Conservation (phyloP, 208 protist genomes). For the Leishmania gerbilli region DNA sequence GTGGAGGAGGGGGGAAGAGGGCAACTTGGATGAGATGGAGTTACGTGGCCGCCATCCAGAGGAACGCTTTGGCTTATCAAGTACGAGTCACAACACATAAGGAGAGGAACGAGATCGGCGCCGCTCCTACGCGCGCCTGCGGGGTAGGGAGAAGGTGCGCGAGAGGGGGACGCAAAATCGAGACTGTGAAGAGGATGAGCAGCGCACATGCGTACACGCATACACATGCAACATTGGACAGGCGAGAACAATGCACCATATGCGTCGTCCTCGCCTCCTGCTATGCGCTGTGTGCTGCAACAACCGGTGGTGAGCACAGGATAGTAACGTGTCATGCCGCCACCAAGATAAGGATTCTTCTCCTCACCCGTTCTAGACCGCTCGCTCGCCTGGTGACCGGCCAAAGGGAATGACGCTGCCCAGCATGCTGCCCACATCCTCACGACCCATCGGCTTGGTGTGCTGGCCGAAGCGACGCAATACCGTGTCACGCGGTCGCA, state of each 20-base stretch:
- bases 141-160: too few species aligned
- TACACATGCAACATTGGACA: neutral
- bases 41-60: neutral
- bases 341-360: neutral
- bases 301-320: neutral
- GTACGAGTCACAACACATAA: neutral
- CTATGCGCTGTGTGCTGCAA: neutral
- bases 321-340: neutral
- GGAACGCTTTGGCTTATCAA: neutral
- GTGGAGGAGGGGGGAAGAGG: neutral
- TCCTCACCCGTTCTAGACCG: conserved; percentile 28
- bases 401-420: conserved; percentile 85
- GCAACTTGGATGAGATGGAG: neutral
- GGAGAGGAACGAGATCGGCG: too few species aligned
- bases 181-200: conserved; percentile 14
- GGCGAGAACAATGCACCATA: neutral
- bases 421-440: conserved; percentile 74
- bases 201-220: neutral
- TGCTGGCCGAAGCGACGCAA: conserved; percentile 80
- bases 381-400: conserved; percentile 65
- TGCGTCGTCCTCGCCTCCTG: too few species aligned
- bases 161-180: conserved; percentile 8
- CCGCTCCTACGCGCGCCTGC: too few species aligned
- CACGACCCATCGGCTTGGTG: conserved; percentile 37
- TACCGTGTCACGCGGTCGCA: conserved; percentile 74